These are phyloP conservation scores for Scheffersomyces amazonensis DNA, from an alignment of 805 yeast species.

Conservation along the genomic window DNA sequence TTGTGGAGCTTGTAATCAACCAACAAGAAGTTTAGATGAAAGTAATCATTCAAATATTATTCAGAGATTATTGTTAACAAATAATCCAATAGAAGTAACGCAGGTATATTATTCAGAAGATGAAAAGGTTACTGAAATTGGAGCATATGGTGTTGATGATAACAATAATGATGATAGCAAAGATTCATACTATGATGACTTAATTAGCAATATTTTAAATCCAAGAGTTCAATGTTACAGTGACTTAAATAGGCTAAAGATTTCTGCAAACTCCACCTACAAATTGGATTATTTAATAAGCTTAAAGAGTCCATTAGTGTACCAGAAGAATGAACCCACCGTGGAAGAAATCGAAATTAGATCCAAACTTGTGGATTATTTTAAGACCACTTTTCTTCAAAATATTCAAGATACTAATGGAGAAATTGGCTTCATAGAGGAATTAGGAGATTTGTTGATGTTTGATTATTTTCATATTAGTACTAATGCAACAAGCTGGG, in stretches of 20 bases:
- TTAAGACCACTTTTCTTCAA: neutral
- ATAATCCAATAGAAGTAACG: neutral
- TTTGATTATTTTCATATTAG: slow-evolving; percentile 45
- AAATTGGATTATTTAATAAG: slow-evolving; percentile 16
- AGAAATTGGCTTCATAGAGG: neutral
- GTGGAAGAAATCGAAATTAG: slow-evolving; percentile 1
- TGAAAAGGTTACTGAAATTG: no score
- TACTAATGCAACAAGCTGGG: slow-evolving; percentile 44
- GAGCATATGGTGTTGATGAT: no score
- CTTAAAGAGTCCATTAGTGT: slow-evolving; percentile 19
- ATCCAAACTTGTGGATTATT: neutral
- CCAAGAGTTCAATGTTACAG: slow-evolving; percentile 8
- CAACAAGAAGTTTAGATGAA: slow-evolving; percentile 11
- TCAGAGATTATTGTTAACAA: neutral
- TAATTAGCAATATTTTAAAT: slow-evolving; percentile 3
- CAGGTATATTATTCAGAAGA: no score
- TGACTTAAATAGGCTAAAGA: slow-evolving; percentile 2
- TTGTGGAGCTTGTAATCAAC: slow-evolving; percentile 12
- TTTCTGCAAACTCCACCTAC: slow-evolving; percentile 3
- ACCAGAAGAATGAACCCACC: neutral
- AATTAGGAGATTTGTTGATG: slow-evolving; percentile 24
- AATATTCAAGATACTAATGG: neutral
- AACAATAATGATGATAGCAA: no score
- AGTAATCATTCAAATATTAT: neutral
- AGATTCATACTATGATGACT: neutral